Percentiles rank a stretch among this genome's conserved stretches.
Evolutionary conservation across 2,329 filamentous ascomycete species (phyloP).

Genomic region (Mariannaea sp.): DNA sequence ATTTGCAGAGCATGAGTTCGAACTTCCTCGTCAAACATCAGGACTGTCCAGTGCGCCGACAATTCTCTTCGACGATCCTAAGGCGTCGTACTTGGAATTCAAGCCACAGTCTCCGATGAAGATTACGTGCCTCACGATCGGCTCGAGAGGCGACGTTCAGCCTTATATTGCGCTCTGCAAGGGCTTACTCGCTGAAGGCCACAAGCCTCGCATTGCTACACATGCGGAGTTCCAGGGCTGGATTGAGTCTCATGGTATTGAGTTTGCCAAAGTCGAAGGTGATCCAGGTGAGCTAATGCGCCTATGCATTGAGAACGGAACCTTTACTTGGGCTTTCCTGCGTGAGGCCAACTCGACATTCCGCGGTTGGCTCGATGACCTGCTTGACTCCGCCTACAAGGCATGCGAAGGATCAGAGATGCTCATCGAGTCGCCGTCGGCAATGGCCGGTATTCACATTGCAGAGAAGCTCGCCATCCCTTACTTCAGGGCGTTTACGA

Average conservation of each 20-base stretch:
- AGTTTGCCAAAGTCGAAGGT: slow-evolving; percentile 85
- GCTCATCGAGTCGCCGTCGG: slow-evolving; percentile 91
- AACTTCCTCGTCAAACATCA: slow-evolving; percentile 53
- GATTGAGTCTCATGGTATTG: slow-evolving; percentile 92
- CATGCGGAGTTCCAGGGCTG: slow-evolving; percentile 88
- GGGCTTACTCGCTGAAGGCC: slow-evolving; percentile 83
- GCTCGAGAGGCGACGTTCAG: slow-evolving; percentile 93
- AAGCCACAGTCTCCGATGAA: slow-evolving; percentile 79
- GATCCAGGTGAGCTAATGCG: slow-evolving; percentile 95
- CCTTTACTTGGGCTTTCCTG: slow-evolving; percentile 92
- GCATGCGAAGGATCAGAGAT: slow-evolving; percentile 88
- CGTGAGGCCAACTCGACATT: slow-evolving; percentile 86
- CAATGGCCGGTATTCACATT: slow-evolving; percentile 98
- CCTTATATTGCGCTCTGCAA: slow-evolving; percentile 97
- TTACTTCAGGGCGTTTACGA: slow-evolving; percentile 96
- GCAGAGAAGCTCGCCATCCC: slow-evolving; percentile 91
- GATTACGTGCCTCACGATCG: slow-evolving; percentile 94
- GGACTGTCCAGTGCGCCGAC: slow-evolving; percentile 65
- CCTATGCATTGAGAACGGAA: slow-evolving; percentile 94
- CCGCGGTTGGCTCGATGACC: slow-evolving; percentile 90
- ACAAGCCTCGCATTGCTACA: slow-evolving; percentile 85
- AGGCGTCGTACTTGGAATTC: slow-evolving; percentile 87
- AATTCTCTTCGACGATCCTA: slow-evolving; percentile 87
- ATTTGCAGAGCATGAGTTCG: slow-evolving; percentile 55
- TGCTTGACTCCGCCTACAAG: slow-evolving; percentile 79